Conservation (phyloP, 768 basidiomycete genomes). For the Mycena rosella region DNA sequence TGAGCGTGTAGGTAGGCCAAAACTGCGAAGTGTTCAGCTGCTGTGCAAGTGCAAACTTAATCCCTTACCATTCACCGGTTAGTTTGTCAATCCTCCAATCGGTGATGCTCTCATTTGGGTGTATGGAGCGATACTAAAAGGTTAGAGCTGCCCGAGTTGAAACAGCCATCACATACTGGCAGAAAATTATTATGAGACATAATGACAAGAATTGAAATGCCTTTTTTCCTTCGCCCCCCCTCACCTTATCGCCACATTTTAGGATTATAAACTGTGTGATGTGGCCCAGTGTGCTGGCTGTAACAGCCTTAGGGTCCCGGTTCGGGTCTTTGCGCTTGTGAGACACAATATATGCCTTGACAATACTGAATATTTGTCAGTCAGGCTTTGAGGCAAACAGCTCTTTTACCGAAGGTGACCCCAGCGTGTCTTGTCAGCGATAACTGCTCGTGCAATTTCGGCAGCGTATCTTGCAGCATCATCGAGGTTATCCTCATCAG, state of each 20-base stretch:
- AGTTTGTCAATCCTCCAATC: conserved; percentile 33
- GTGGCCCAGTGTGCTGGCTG: background rate
- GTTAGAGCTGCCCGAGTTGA: conserved; percentile 37
- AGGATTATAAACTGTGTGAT: conserved; percentile 10
- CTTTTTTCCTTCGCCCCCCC: conserved; percentile 21
- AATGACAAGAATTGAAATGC: background rate
- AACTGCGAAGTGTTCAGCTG: conserved; percentile 11
- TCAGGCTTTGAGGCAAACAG: background rate
- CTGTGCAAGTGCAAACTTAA: background rate
- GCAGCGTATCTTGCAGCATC: conserved; percentile 11
- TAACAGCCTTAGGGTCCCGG: conserved; percentile 7
- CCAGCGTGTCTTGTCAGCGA: background rate
- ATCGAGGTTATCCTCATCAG: background rate
- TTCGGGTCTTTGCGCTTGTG: conserved; percentile 10
- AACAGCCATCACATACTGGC: conserved; percentile 33
- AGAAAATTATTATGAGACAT: background rate
- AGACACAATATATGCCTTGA: conserved; percentile 11
- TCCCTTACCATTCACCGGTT: background rate
- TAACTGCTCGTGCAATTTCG: background rate
- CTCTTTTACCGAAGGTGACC: conserved; percentile 10
- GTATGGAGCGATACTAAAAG: conserved; percentile 30
- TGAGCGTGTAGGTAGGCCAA: conserved; percentile 36
- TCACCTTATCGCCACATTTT: conserved; percentile 7
- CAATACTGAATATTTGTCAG: background rate
- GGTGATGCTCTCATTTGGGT: conserved; percentile 23